Percentiles rank a stretch among this genome's conserved stretches.
Evolutionary conservation across 2,329 filamentous ascomycete genomes (phyloP).

Genomic region (Aurifilum marmelostoma): DNA sequence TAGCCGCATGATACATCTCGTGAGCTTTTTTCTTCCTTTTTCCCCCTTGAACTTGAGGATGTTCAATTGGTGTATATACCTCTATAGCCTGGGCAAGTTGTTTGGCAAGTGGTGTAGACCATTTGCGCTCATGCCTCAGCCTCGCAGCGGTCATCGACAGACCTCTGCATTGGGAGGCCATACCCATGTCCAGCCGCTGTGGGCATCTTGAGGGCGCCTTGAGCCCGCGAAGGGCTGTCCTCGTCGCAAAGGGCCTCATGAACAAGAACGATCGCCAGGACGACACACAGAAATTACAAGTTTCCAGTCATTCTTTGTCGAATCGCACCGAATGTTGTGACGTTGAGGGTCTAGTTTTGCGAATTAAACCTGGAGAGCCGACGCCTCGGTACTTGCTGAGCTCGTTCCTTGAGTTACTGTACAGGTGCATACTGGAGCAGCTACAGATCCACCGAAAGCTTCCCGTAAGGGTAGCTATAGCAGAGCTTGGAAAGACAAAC

Average conservation of each 20-base stretch:
- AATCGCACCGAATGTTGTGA: neutral
- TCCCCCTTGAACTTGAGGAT: neutral
- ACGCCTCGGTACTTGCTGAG: neutral
- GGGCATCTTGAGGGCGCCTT: conserved; percentile 6
- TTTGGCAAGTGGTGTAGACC: conserved; percentile 92
- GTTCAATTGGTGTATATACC: conserved; percentile 48
- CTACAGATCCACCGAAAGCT: neutral
- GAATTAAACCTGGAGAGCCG: neutral
- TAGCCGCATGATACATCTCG: conserved; percentile 4
- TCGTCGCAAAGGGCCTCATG: conserved; percentile 23
- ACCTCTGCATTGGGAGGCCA: conserved; percentile 19
- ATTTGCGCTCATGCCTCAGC: conserved; percentile 59
- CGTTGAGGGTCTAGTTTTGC: neutral
- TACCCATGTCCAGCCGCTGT: conserved; percentile 14
- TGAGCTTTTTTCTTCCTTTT: neutral
- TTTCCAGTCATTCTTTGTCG: conserved; percentile 10
- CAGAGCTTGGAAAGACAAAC: neutral
- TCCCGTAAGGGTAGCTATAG: neutral
- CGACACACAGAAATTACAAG: neutral
- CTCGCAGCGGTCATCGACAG: conserved; percentile 21
- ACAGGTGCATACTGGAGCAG: neutral
- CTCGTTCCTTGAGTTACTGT: neutral
- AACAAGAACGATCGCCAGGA: neutral
- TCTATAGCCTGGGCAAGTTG: conserved; percentile 84
- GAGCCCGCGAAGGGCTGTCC: conserved; percentile 25